Base-by-base conservation (phyloP, 805 yeast species). In the Schwanniomyces sp. region DNA sequence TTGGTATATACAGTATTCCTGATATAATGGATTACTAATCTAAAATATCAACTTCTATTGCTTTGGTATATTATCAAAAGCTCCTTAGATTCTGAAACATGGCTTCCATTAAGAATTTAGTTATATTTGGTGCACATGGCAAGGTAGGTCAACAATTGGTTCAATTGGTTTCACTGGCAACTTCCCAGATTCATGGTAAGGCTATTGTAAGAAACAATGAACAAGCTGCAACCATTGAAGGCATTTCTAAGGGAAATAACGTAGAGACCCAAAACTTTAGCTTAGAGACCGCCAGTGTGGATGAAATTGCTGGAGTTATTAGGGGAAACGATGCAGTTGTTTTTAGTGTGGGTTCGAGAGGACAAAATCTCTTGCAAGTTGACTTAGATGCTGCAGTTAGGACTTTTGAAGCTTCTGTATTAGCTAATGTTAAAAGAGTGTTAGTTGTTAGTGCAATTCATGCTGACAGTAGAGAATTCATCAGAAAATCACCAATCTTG, bases 371-470 rank as follows among this genome's bases (percentile, higher is more conserved):
- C 7, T 67, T 81, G 44, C 66, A 74, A 18, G 78, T 83, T n/a
- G 88, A 84, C 55, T 65, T 82, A 49, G 87, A 83, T 57, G 84
- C 84, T 4, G 82, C 84, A 7, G 79, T 80, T 28, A 79, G 80
- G 57, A 71, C 76, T 1, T 69, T 78, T 47, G 86, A 82, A 56
- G 86, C 84, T 0, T 68, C 81, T 7, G 74, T 74, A 38, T 49
- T 55, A 39, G 77, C 73, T 14, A 63, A 66, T 0, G 70, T 78
- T 26, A 60, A 68, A 43, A 69, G 85, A 51, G 76, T 75, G 51
- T 54, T 84, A 17, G 59, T 82, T 44, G 77, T 84, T 5, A 80
- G 86, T 59, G 86, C 85, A 2, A 56, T 80, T 25, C 73, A 75
- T 48, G 79, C 86, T 1, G 75, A 74, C n/a, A 72, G 77, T 45